Percentiles rank a stretch among this genome's conserved stretches.
Evolutionary conservation across 2,329 filamentous ascomycete genomes (phyloP).

Genomic region (Talaromyces amestolkiae): DNA sequence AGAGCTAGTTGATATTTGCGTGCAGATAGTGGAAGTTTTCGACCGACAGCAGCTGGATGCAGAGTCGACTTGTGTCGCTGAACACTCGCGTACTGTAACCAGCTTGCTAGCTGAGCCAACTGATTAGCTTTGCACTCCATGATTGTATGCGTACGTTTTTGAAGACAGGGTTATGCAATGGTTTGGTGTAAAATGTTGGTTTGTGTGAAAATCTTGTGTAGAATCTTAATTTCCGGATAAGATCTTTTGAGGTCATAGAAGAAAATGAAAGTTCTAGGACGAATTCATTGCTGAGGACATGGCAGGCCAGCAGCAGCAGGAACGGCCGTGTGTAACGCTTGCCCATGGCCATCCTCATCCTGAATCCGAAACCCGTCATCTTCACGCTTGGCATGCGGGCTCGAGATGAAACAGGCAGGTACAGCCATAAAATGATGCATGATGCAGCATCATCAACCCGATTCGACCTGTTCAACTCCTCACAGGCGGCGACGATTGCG

Average conservation of each 20-base stretch:
- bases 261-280: not conserved
- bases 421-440: conserved; percentile 15
- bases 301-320: not conserved
- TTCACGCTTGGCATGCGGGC: conserved; percentile 18
- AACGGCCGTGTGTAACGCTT: conserved; percentile 13
- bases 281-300: not conserved
- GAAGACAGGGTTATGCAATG: not conserved
- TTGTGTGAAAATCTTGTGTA: not conserved
- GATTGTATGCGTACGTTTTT: not conserved
- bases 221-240: not conserved
- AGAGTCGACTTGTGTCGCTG: not conserved
- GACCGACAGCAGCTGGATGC: conserved; percentile 18
- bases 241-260: not conserved
- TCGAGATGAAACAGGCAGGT: conserved; percentile 19
- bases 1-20: conserved; percentile 20
- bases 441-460: not conserved
- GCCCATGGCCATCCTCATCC: conserved; percentile 8
- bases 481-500: not conserved
- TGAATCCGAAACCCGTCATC: conserved; percentile 11
- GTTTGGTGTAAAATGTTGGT: not conserved
- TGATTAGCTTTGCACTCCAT: conserved; percentile 23
- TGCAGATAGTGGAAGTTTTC: conserved; percentile 19
- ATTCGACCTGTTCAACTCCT: conserved; percentile 1
- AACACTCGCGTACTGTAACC: conserved; percentile 12
- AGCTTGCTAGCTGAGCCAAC: conserved; percentile 17